phyloP scores from a whole-genome alignment of 139 green algal species.

The Chloropicon primus region DNA sequence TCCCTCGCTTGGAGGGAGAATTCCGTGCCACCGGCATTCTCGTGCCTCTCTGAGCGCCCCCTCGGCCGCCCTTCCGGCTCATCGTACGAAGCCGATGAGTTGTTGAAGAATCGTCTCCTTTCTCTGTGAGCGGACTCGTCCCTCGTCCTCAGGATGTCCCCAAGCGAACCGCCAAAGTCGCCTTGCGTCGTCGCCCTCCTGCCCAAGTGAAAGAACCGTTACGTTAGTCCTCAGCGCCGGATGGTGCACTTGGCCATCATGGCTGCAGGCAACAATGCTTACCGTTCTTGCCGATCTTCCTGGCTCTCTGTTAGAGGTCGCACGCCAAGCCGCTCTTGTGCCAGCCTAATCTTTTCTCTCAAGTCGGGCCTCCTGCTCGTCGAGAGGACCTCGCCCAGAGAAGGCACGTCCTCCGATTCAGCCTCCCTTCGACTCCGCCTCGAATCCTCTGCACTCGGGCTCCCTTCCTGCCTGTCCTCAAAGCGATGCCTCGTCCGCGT shows the following conservation, averaged over 20 bases:
- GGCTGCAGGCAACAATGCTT: no score
- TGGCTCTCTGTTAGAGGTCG: not conserved
- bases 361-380: not conserved
- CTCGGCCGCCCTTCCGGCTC: not conserved
- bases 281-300: no score
- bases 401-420: not conserved
- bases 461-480: not conserved
- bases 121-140: not conserved
- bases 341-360: not conserved
- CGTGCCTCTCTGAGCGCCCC: not conserved
- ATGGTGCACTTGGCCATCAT: no score
- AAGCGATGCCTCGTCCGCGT: not conserved
- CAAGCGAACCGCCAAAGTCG: not conserved
- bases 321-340: not conserved
- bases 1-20: not conserved
- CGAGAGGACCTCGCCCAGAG: not conserved
- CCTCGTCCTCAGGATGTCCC: not conserved
- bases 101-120: not conserved
- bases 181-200: no score
- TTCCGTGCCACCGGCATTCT: not conserved
- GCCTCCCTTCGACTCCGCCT: not conserved
- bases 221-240: no score
- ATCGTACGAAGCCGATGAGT: not conserved
- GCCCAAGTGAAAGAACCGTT: no score
- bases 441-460: not conserved